Conservation (phyloP, 768 basidiomycete species). For the Termitomyces sp. region DNA sequence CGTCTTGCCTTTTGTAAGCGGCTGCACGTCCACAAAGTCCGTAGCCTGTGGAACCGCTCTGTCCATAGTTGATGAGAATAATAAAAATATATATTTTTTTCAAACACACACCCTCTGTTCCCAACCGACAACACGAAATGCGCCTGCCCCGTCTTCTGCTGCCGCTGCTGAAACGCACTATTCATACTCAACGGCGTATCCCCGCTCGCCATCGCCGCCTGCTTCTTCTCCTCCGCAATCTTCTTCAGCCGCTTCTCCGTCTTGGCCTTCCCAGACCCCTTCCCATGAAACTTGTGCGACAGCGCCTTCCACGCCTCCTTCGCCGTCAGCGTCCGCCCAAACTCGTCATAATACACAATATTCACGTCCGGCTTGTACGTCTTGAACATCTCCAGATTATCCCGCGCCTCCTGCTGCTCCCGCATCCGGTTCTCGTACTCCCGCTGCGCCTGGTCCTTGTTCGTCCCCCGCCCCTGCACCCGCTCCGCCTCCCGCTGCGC, state of each 20-base stretch:
- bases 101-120: constrained; percentile 68
- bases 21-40: constrained; percentile 77
- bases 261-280: constrained; percentile 95
- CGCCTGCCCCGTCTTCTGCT: constrained; percentile 92
- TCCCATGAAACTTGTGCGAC: constrained; percentile 97
- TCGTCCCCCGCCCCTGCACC: constrained; percentile 67
- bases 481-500: constrained; percentile 79
- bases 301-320: constrained; percentile 99
- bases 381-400: constrained; percentile 78
- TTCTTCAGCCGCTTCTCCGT: constrained; percentile 94
- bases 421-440: constrained; percentile 92
- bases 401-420: constrained; percentile 86
- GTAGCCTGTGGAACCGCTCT: constrained; percentile 85
- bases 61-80: background rate
- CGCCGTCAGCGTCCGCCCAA: constrained; percentile 78
- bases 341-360: constrained; percentile 95
- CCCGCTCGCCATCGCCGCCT: constrained; percentile 88
- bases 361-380: constrained; percentile 97
- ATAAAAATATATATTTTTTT: too few species aligned
- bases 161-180: constrained; percentile 86
- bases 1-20: constrained; percentile 77
- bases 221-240: constrained; percentile 96
- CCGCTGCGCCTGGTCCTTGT: constrained; percentile 88
- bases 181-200: constrained; percentile 97
- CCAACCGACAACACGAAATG: constrained; percentile 95